Conservation (phyloP, 2,329 filamentous ascomycete genomes). For the Colletotrichum tanaceti region DNA sequence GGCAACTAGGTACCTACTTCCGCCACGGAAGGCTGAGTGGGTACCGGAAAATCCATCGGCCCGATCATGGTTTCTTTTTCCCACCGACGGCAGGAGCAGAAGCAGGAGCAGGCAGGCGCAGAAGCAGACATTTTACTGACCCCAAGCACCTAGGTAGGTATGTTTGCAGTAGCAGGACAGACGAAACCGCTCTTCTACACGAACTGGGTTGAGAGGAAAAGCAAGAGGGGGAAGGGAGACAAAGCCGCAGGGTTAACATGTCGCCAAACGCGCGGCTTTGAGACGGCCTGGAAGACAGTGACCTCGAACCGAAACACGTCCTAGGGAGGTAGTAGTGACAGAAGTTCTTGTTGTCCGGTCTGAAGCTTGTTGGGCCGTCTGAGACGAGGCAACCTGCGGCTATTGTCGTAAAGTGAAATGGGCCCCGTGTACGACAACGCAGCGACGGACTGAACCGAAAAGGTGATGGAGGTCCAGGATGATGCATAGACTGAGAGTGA, state of each 20-base stretch:
- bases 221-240: too few species aligned
- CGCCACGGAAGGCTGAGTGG: conserved; percentile 20
- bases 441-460: not conserved
- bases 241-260: not conserved
- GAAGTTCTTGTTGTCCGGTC: not conserved
- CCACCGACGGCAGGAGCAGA: not conserved
- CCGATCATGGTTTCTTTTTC: conserved; percentile 25
- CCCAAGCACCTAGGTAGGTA: not conserved
- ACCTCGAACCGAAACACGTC: not conserved
- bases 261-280: not conserved
- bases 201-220: not conserved
- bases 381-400: not conserved
- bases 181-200: not conserved
- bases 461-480: not conserved
- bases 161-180: not conserved
- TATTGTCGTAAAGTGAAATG: not conserved
- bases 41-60: conserved; percentile 30
- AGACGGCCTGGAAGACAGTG: not conserved
- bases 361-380: not conserved
- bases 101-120: not conserved
- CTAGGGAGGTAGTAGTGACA: not conserved
- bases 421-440: not conserved
- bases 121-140: not conserved
- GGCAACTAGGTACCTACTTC: conserved; percentile 29
- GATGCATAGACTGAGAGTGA: not conserved